phyloP scores from a whole-genome alignment of 805 yeast species.

The Saccharomycopsis vini region DNA sequence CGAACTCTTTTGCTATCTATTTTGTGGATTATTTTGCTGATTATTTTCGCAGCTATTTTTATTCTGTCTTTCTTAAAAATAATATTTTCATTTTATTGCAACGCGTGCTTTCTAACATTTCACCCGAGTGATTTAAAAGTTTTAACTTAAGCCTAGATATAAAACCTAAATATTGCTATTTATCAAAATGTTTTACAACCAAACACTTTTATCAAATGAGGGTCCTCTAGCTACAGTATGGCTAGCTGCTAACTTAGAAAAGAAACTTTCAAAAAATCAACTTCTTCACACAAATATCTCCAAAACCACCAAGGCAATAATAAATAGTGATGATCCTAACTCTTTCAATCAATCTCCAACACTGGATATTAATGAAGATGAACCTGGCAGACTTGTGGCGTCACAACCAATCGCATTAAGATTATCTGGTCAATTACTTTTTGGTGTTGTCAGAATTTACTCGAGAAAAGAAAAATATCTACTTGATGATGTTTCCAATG shows the following conservation, averaged over 20 bases:
- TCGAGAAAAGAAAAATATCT: conserved; percentile 77
- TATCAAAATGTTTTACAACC: conserved; percentile 4
- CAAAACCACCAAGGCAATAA: conserved; percentile 59
- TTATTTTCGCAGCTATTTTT: too few species aligned
- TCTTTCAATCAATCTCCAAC: background rate
- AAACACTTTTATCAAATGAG: conserved; percentile 43
- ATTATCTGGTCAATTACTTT: conserved; percentile 74
- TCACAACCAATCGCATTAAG: conserved; percentile 64
- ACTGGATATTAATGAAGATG: conserved; percentile 1
- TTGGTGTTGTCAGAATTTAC: conserved; percentile 82
- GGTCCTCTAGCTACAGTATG: conserved; percentile 88
- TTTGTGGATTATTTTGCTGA: too few species aligned
- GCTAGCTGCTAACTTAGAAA: conserved; percentile 87
- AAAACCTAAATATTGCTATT: too few species aligned
- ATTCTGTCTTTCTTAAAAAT: too few species aligned
- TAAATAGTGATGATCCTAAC: conserved; percentile 28
- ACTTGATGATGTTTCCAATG: conserved; percentile 75
- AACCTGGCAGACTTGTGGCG: conserved; percentile 10
- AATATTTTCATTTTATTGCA: too few species aligned
- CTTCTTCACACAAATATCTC: conserved; percentile 62
- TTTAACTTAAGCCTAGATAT: too few species aligned
- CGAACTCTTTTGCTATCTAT: too few species aligned
- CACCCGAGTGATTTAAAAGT: too few species aligned
- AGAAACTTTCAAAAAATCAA: conserved; percentile 63
- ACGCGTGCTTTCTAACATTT: too few species aligned